phyloP scores from a whole-genome alignment of 2,329 filamentous ascomycete species.

The Monosporascus sp. region DNA sequence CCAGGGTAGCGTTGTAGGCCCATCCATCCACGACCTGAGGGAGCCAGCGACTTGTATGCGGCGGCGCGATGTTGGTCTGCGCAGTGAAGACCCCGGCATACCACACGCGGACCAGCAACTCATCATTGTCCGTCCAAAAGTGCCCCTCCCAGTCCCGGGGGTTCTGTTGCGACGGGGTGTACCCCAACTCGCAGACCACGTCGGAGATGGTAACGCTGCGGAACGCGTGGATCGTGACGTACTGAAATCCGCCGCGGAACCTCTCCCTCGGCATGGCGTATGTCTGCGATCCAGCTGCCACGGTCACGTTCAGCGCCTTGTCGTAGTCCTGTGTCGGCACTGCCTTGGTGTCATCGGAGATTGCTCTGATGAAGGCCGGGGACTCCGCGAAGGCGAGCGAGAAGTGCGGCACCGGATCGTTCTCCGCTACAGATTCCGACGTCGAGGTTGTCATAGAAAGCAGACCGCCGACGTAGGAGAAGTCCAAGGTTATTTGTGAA shows the following conservation, averaged over 20 bases:
- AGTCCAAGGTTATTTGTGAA: neutral
- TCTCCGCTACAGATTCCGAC: neutral
- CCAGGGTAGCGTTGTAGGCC: slow-evolving; percentile 28
- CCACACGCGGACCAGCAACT: slow-evolving; percentile 42
- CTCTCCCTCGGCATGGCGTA: slow-evolving; percentile 23
- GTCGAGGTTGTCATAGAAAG: neutral
- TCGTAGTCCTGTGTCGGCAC: slow-evolving; percentile 16
- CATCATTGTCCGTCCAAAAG: slow-evolving; percentile 35
- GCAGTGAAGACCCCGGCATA: slow-evolving; percentile 37
- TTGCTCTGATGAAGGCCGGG: slow-evolving; percentile 14
- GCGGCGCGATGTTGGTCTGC: slow-evolving; percentile 26
- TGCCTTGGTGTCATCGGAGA: slow-evolving; percentile 20
- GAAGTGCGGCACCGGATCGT: neutral
- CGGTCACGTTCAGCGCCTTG: slow-evolving; percentile 15
- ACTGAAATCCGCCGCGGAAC: slow-evolving; percentile 39
- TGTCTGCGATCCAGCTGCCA: neutral
- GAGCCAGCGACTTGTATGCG: slow-evolving; percentile 23
- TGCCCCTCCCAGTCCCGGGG: slow-evolving; percentile 39
- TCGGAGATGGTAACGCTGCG: slow-evolving; percentile 18
- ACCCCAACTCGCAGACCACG: slow-evolving; percentile 24
- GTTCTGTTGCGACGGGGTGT: slow-evolving; percentile 30
- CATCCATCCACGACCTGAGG: slow-evolving; percentile 36
- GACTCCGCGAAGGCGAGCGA: slow-evolving; percentile 20
- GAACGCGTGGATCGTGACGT: slow-evolving; percentile 30
- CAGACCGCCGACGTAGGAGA: neutral